Conservation (phyloP, 768 basidiomycete genomes). For the Dendrothele bispora region DNA sequence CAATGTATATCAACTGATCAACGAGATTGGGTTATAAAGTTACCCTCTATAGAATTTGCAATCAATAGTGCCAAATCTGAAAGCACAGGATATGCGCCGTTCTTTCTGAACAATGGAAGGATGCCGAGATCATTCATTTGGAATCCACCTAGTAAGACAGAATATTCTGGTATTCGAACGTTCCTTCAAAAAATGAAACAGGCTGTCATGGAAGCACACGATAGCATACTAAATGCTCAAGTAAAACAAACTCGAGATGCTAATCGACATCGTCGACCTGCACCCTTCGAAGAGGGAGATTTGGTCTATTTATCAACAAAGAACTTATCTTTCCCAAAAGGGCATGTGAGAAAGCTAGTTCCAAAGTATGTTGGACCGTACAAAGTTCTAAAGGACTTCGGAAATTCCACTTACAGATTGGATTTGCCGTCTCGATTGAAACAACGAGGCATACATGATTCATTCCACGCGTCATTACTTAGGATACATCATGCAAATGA, state of each 20-base stretch:
- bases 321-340: slow-evolving; percentile 26
- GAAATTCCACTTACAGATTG: slow-evolving; percentile 5
- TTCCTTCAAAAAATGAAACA: slow-evolving; percentile 26
- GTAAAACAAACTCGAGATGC: slow-evolving; percentile 33
- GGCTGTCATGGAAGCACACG: slow-evolving; percentile 30
- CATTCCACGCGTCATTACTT: slow-evolving; percentile 33
- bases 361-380: slow-evolving; percentile 27
- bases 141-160: slow-evolving; percentile 3
- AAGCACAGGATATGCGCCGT: slow-evolving; percentile 18
- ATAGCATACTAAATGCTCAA: slow-evolving; percentile 24
- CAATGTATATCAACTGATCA: slow-evolving; percentile 7
- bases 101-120: slow-evolving; percentile 3
- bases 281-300: slow-evolving; percentile 23
- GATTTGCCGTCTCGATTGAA: slow-evolving; percentile 13
- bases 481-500: slow-evolving; percentile 26
- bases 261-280: slow-evolving; percentile 17
- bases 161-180: slow-evolving; percentile 24
- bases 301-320: slow-evolving; percentile 26
- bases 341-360: slow-evolving; percentile 21
- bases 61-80: slow-evolving; percentile 17
- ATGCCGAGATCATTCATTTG: slow-evolving; percentile 18
- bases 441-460: slow-evolving; percentile 21
- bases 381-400: slow-evolving; percentile 10
- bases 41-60: slow-evolving; percentile 26
- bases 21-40: slow-evolving; percentile 15